These are phyloP conservation scores for Podospora anserina DNA, from an alignment of 495 filamentous ascomycete genomes.

Conservation along the genomic window DNA sequence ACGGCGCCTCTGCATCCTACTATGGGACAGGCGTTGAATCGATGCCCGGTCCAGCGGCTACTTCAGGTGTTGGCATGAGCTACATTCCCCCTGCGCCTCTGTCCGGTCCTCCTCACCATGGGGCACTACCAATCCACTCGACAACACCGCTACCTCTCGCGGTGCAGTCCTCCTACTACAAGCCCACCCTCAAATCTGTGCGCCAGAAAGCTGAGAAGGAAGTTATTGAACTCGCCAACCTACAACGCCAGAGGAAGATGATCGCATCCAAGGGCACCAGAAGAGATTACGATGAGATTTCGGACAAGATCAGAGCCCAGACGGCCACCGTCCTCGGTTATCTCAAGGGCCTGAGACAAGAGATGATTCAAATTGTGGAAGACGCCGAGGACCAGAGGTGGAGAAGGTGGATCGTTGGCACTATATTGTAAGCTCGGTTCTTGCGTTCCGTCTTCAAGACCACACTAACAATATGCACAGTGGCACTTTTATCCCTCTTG, in stretches of 20 bases:
- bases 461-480: slow-evolving; percentile 18
- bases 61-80: not conserved
- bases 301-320: slow-evolving; percentile 36
- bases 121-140: not conserved
- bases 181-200: slow-evolving; percentile 21
- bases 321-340: slow-evolving; percentile 34
- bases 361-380: slow-evolving; percentile 33
- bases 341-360: slow-evolving; percentile 29
- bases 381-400: slow-evolving; percentile 39
- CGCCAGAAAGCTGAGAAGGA: slow-evolving; percentile 31
- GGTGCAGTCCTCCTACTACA: not conserved
- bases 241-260: slow-evolving; percentile 27
- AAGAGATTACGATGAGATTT: slow-evolving; percentile 11
- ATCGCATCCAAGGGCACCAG: not conserved
- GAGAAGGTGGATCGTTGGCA: slow-evolving; percentile 42
- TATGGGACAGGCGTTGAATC: slow-evolving; percentile 1
- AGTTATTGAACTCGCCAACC: slow-evolving; percentile 36
- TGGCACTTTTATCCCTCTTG: slow-evolving; percentile 42
- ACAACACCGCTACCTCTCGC: not conserved
- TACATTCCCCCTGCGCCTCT: not conserved
- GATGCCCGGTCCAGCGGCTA: slow-evolving; percentile 11
- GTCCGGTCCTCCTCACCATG: not conserved
- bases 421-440: slow-evolving; percentile 36
- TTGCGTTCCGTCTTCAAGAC: not conserved
- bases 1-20: not conserved